Evolutionary conservation across 345 rosid genomes (phyloP).

Genomic region (Ricinus communis): DNA sequence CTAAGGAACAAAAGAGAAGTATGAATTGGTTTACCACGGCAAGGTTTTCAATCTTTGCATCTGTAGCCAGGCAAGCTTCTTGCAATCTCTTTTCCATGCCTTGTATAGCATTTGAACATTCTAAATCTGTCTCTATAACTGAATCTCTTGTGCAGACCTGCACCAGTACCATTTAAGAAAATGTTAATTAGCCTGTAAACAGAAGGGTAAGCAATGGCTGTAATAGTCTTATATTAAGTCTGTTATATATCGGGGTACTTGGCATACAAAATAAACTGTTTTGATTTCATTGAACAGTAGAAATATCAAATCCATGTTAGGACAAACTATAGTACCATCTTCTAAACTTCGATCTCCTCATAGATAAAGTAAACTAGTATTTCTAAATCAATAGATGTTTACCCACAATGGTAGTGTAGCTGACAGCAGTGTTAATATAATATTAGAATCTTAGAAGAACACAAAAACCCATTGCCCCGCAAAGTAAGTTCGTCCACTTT

Average conservation of each 20-base stretch:
- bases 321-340: no score
- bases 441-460: no score
- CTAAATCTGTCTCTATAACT: slow-evolving; percentile 39
- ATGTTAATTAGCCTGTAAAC: not conserved
- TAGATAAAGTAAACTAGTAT: not conserved
- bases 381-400: not conserved
- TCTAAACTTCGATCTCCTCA: no score
- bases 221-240: not conserved
- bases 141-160: slow-evolving; percentile 36
- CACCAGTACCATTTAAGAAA: slow-evolving; percentile 1
- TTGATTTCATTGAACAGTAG: not conserved
- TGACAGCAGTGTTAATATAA: not conserved
- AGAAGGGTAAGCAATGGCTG: slow-evolving; percentile 1
- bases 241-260: not conserved
- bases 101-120: slow-evolving; percentile 43
- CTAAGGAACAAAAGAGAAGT: not conserved
- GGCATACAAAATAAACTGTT: not conserved
- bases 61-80: slow-evolving; percentile 35
- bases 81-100: slow-evolving; percentile 43
- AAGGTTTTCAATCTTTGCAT: slow-evolving; percentile 32
- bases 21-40: slow-evolving; percentile 10
- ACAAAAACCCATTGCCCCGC: no score
- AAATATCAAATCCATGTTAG: no score
- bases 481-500: no score
- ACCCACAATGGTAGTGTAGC: slow-evolving; percentile 1